Evolutionary conservation across 1,284 basidiomycete genomes (phyloP).

Genomic region (Ustilago vetiveriae): DNA sequence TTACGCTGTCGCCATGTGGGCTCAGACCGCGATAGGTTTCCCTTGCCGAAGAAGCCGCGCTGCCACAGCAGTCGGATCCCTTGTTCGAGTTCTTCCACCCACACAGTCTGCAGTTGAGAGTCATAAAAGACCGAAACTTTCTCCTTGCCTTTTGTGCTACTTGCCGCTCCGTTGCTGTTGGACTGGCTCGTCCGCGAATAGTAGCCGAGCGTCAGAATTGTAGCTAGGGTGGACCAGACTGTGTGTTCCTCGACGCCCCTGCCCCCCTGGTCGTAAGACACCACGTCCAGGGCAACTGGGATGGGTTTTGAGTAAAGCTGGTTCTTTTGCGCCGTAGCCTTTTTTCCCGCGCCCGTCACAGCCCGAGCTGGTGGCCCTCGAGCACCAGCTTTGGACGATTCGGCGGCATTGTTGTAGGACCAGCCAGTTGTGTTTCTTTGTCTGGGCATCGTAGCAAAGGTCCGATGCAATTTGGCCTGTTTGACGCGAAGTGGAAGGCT

Average conservation of each 20-base stretch:
- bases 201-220: constrained; percentile 30
- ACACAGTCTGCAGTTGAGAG: constrained; percentile 43
- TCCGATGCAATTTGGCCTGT: too few species aligned
- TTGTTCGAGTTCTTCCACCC: constrained; percentile 52
- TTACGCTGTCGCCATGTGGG: constrained; percentile 78
- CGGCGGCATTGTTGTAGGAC: constrained; percentile 43
- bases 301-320: constrained; percentile 54
- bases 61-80: constrained; percentile 76
- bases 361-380: constrained; percentile 5
- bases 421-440: constrained; percentile 47
- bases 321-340: constrained; percentile 50
- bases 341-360: constrained; percentile 56
- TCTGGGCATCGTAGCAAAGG: constrained; percentile 26
- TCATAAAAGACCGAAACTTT: constrained; percentile 48
- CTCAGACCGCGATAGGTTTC: constrained; percentile 89
- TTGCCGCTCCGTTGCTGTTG: not conserved
- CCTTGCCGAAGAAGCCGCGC: constrained; percentile 96
- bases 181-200: constrained; percentile 5
- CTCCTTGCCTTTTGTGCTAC: constrained; percentile 13
- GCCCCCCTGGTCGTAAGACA: not conserved
- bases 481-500: too few species aligned
- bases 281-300: constrained; percentile 30
- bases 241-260: not conserved
- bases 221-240: constrained; percentile 17
- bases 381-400: constrained; percentile 20